Conservation (phyloP, 2,329 filamentous ascomycete genomes). For the Fusarium anguioides region DNA sequence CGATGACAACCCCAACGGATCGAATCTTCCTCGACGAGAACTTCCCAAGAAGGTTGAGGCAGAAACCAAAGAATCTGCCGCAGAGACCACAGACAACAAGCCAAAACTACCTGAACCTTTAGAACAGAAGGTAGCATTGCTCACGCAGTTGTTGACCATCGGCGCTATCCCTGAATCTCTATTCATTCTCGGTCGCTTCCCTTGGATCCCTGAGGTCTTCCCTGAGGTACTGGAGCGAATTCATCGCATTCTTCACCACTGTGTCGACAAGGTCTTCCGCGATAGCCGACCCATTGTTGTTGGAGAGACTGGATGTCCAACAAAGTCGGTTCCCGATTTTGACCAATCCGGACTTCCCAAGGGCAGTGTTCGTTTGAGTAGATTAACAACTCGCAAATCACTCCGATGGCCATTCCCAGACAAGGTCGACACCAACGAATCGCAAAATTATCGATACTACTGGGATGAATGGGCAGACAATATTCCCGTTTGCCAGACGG, state of each 20-base stretch:
- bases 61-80: constrained; percentile 59
- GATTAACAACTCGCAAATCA: constrained; percentile 71
- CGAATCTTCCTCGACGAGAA: constrained; percentile 62
- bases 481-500: constrained; percentile 86
- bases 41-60: constrained; percentile 62
- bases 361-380: constrained; percentile 71
- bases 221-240: constrained; percentile 83
- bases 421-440: constrained; percentile 78
- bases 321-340: constrained; percentile 58
- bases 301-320: constrained; percentile 50
- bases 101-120: constrained; percentile 74
- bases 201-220: constrained; percentile 89
- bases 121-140: constrained; percentile 87
- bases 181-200: constrained; percentile 90
- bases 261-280: constrained; percentile 77
- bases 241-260: constrained; percentile 86
- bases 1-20: constrained; percentile 74
- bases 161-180: constrained; percentile 93
- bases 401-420: constrained; percentile 89
- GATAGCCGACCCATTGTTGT: constrained; percentile 55
- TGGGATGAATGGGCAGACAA: constrained; percentile 98
- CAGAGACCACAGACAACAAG: constrained; percentile 60
- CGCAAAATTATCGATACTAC: constrained; percentile 89
- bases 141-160: constrained; percentile 88
- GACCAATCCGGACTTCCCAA: constrained; percentile 78